Conservation (phyloP, 495 filamentous ascomycete species). For the Pseudotulostoma volvatum region DNA sequence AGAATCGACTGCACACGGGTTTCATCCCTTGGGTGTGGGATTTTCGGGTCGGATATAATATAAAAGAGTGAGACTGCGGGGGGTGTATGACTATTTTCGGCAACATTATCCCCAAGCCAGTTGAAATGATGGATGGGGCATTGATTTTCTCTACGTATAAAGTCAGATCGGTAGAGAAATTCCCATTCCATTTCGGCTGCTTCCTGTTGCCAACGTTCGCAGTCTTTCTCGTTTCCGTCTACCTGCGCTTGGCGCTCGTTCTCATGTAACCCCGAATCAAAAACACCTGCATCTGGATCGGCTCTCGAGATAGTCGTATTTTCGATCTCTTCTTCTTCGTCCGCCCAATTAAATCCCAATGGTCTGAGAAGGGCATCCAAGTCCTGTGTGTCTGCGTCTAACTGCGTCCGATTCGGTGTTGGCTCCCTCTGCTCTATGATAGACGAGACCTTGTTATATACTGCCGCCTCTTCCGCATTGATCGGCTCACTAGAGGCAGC, state of each 20-base stretch:
- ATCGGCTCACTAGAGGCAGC: no score
- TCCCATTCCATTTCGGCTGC: neutral
- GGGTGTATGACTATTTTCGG: constrained; percentile 15
- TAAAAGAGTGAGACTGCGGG: constrained; percentile 19
- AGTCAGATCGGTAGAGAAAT: constrained; percentile 1
- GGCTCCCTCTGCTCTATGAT: no score
- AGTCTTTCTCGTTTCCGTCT: neutral
- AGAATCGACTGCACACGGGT: neutral
- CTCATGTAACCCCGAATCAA: no score
- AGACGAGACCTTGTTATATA: no score
- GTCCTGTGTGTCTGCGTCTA: no score
- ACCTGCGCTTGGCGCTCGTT: neutral
- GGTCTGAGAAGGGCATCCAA: neutral
- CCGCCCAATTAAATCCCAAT: constrained; percentile 7
- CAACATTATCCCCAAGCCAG: no score
- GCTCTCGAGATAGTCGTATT: no score
- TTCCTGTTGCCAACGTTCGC: neutral
- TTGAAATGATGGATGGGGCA: constrained; percentile 22
- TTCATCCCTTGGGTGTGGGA: no score
- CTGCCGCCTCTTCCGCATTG: no score
- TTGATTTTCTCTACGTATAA: neutral
- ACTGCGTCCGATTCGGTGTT: no score
- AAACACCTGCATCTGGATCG: no score
- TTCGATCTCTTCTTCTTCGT: constrained; percentile 5
- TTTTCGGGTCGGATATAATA: constrained; percentile 10